A percentile compares a stretch with the other conserved stretches of the same genome.
Evolutionary conservation across 2,329 filamentous ascomycete genomes (phyloP).

Genomic region (Cercospora sp.): DNA sequence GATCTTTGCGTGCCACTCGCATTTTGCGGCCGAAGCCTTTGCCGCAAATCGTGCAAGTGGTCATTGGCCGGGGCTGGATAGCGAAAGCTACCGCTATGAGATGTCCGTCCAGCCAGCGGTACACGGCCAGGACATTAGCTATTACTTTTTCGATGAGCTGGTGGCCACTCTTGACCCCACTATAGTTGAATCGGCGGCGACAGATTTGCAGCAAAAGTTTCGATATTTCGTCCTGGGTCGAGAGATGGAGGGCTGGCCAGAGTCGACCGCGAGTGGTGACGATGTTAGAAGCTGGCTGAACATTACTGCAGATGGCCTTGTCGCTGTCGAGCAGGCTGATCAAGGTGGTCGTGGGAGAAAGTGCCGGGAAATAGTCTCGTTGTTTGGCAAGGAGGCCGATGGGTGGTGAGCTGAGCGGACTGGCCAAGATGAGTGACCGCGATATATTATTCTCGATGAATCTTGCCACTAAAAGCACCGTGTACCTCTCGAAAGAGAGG

Average conservation of each 20-base stretch:
- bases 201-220: not conserved
- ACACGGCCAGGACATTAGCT: not conserved
- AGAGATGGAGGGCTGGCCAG: not conserved
- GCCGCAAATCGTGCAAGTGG: not conserved
- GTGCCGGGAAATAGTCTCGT: not conserved
- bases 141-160: not conserved
- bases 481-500: no score
- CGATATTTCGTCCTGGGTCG: not conserved
- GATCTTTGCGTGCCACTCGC: not conserved
- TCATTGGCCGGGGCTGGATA: not conserved
- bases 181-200: not conserved
- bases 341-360: not conserved
- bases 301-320: not conserved
- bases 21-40: not conserved
- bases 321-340: not conserved
- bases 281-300: not conserved
- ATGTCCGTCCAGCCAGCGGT: not conserved
- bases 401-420: not conserved
- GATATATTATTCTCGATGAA: no score
- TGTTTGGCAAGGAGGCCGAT: not conserved
- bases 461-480: no score
- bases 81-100: not conserved
- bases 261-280: not conserved
- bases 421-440: no score
- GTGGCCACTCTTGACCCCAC: not conserved